Base-by-base conservation (phyloP, 257 asterid genomes). In the Solanum pinnatisectum region DNA sequence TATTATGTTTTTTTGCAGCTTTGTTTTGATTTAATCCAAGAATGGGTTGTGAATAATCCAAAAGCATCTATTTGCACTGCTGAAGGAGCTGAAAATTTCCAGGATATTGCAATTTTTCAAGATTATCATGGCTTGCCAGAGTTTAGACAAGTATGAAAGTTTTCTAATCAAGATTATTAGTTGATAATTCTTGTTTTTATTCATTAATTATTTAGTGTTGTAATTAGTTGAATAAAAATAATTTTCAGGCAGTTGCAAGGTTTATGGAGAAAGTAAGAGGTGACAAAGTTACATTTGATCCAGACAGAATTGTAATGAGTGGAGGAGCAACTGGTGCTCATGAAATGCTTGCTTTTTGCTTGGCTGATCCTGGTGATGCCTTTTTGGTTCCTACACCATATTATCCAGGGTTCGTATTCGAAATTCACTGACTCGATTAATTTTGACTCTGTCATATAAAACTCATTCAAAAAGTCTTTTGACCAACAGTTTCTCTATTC, bases 301-400 rank as follows among this genome's bases (percentile, higher is more conserved):
- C 99, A 4, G 91, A 91, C 44, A 92, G 94, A 4, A 91, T 96
- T 82, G 98, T 96, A 0, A 94, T 96, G 98, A 92, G 95, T 68
- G 99, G 98, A 25, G 99, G 99, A 4, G 99, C 99, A 59, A 96
- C 98, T 3, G 98, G 98, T 36, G 99, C 96, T 72, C 95, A 92
- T 63, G 99, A 96, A 90, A 92, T 91, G n/a, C 77, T 96, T 40
- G 94, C 98, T 85, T 96, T 96, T 90, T 96, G 99, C 81, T 91
- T 96, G 94, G 99, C 97, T 59, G 94, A 96, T 85, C 94, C 97
- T 18, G 97, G 97, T 27, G 99, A 95, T 23, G 99, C 98, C 1
- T 88, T 96, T 39, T 82, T 96, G 89, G 97, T 96, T 16, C 99
- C 99, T 3, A 91, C 98, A 10, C 99, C 99, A 20, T 96, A 96